Evolutionary conservation across 2,329 filamentous ascomycete genomes (phyloP), one percentile per base, ranked within the genome.

Genomic region (Piedraia hortae): DNA sequence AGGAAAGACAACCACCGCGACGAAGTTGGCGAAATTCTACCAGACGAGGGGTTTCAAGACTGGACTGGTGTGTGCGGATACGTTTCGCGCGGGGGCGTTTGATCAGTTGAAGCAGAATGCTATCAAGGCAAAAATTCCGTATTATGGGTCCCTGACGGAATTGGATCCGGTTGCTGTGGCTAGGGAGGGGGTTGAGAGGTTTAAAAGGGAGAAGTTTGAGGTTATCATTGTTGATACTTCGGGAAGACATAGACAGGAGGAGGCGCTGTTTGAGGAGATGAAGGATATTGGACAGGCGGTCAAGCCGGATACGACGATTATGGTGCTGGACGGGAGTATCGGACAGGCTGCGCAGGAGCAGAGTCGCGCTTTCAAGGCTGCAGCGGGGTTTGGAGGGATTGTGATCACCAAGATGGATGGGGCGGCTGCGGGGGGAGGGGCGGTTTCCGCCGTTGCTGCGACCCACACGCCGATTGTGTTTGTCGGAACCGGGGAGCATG

Each of bases 401-500:
- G 90, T 97, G 41, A 91, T 97, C 41, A 97, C 85, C 23, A 97
- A 97, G 54, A 93, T 82, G 0, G 85, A 97, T 42, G 85, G 85
- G 31, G 77, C 90, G 34, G 85, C 85, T 1, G 74, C 75, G 20
- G 85, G 85, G 36, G 85, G 85, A 55, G 85, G 85, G 51, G 85
- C 85, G 28, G 97, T 97, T 26, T 93, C 82, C 3, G 85, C 85
- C 6, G 85, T 97, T 26, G 85, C 85, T 1, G 85, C 85, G 2
- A 97, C 85, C 14, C 71, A 82, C 36, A 93, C 85, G 0, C 85
- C 85, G 3, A 97, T 97, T 34, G 80, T 93, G 6, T 97, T 91
- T 47, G 77, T 97, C 31, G 85, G 85, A 45, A 97, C 85, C 0
- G 85, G 85, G 39, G 85, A 97, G 45, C 85, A 97, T 46, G 75